phyloP scores from a whole-genome alignment of 2,329 filamentous ascomycete species.

The Pseudogymnoascus sp. region DNA sequence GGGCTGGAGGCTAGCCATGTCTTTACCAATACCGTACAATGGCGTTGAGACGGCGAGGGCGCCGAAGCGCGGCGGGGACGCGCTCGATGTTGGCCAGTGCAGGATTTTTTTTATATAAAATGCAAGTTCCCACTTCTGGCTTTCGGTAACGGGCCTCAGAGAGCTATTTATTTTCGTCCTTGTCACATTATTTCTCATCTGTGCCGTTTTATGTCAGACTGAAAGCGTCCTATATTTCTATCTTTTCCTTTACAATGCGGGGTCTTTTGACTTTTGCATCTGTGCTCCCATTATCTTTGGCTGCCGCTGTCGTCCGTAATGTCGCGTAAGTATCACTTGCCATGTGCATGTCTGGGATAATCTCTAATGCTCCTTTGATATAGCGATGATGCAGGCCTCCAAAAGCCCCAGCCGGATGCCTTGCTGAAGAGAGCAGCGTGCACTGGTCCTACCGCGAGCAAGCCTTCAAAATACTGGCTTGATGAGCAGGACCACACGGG shows the following conservation, averaged over 20 bases:
- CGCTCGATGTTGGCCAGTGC: not conserved
- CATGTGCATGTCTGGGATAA: not conserved
- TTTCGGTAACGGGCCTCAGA: not conserved
- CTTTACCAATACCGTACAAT: not conserved
- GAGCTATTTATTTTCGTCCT: not conserved
- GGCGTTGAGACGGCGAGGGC: not conserved
- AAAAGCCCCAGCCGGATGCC: not conserved
- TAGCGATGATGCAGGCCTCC: not conserved
- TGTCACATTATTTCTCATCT: not conserved
- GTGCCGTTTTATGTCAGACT: not conserved
- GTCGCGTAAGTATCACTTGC: not conserved
- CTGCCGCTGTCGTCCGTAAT: not conserved
- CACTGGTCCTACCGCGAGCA: not conserved
- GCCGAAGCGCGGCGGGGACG: not conserved
- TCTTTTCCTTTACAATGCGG: not conserved
- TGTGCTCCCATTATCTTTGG: not conserved
- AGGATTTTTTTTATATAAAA: not conserved
- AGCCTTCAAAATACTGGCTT: slow-evolving; percentile 4
- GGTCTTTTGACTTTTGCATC: not conserved
- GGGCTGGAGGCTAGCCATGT: not conserved
- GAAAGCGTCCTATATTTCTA: not conserved
- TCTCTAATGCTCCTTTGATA: not conserved
- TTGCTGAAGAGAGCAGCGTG: not conserved
- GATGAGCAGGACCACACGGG: not conserved
- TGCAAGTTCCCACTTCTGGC: not conserved